Conservation (phyloP, 2,329 filamentous ascomycete genomes). For the Cryphonectria naterciae region DNA sequence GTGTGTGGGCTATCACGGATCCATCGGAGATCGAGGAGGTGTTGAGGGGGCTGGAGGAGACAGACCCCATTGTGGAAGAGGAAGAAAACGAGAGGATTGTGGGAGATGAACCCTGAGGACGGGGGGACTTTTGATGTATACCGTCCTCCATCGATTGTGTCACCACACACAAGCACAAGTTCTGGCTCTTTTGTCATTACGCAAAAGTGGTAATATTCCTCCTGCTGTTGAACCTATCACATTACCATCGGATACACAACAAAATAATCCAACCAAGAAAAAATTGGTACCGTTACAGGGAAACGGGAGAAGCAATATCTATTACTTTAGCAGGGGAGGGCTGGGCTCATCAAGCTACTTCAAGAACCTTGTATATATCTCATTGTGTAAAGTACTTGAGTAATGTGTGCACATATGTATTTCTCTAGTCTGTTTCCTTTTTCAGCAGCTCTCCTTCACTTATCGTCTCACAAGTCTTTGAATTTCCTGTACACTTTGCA, state of each 20-base stretch:
- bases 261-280: neutral
- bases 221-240: neutral
- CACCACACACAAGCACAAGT: neutral
- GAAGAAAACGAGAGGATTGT: conserved; percentile 49
- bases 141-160: neutral
- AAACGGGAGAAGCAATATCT: neutral
- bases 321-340: neutral
- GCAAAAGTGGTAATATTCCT: neutral
- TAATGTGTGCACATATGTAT: too few species aligned
- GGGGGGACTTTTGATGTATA: neutral
- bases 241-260: neutral
- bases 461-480: too few species aligned
- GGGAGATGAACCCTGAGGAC: conserved; percentile 23
- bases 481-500: too few species aligned
- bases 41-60: conserved; percentile 67
- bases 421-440: too few species aligned
- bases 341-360: neutral
- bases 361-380: too few species aligned
- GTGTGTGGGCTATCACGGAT: conserved; percentile 89
- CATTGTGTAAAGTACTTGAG: too few species aligned
- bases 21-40: conserved; percentile 76
- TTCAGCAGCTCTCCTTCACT: too few species aligned
- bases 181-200: neutral
- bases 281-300: neutral
- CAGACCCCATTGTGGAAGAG: conserved; percentile 56